Evolutionary conservation across 139 green algal genomes (phyloP).

Genomic region (Asterochloris sp.): DNA sequence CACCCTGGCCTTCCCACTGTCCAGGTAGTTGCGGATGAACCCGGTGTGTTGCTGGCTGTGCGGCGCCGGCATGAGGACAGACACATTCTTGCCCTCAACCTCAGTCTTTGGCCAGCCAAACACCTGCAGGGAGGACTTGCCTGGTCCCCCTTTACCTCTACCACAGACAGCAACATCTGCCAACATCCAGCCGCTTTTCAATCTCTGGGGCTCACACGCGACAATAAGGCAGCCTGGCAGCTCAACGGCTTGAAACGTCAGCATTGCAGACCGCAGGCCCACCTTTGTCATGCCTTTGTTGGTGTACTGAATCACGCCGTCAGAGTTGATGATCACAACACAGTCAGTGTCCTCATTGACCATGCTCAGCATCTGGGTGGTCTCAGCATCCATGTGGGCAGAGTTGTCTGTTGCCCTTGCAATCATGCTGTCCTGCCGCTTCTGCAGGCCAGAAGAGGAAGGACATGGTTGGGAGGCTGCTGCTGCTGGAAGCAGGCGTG

Average conservation of each 20-base stretch:
- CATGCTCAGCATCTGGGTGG: constrained; percentile 11
- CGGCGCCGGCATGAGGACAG: constrained; percentile 7
- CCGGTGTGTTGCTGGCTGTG: constrained; percentile 11
- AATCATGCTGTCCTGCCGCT: constrained; percentile 6
- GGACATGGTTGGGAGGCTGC: no score
- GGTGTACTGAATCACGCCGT: constrained; percentile 13
- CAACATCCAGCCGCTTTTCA: no score
- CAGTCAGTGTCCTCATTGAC: constrained; percentile 15
- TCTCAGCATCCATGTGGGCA: constrained; percentile 11
- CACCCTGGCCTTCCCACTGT: neutral
- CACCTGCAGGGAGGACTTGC: neutral
- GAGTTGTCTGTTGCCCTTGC: neutral
- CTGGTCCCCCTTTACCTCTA: no score
- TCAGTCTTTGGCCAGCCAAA: constrained; percentile 15
- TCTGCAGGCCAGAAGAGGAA: neutral
- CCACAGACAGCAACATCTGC: no score
- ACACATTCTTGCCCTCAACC: constrained; percentile 14
- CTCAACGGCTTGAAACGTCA: no score
- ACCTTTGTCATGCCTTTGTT: constrained; percentile 12
- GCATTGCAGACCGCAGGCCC: no score
- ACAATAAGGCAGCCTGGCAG: no score
- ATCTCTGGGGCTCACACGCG: no score
- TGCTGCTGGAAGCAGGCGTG: no score
- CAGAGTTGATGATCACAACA: constrained; percentile 5
- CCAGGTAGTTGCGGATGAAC: constrained; percentile 4